Base-by-base conservation (phyloP, 371 early-diverging fungal species). In the Mucor velutinosus region DNA sequence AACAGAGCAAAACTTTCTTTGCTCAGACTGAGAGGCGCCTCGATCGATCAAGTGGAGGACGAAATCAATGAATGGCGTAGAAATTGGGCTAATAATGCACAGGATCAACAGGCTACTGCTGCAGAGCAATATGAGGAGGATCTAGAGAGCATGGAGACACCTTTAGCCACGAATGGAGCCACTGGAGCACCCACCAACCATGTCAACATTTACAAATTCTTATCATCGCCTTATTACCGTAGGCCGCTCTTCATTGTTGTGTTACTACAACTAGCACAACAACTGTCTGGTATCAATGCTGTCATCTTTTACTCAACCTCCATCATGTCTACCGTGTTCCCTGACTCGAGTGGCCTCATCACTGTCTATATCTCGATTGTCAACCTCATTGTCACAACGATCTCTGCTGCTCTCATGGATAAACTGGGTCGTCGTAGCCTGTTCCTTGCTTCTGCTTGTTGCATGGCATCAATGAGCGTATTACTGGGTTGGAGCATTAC, bases 211-310 rank as follows among this genome's bases (percentile, higher is more conserved):
- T 70, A 76, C 55, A 75, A 75, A 41, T 86, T 88, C 58, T 55
- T 88, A 41, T 66, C 69, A 4, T 56, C 63, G 17, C 60, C 83
- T 0, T 72, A 83, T 17, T 92, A 89, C 69, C 88, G 90, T 35
- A 81, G 80, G 19, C 87, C 90, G 1, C 81, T 90, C 27, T 55
- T 77, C 29, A 80, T 97, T 30, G 78, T 93, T 43, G 83, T 98
- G 11, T 79, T 94, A 29, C 77, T 97, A 7, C 92, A 91, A 58
- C 71, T 92, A 25, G 77, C 87, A 1, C 93, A 93, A 66, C 98
- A 99, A 76, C 81, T 95, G 47, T 94, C 94, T 14, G 97, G 99
- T 4, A 95, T 99, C 83, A 97, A 97, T 76, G 95, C 93, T 4
- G 93, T 96, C 17, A 92, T 96, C 12, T 94, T 88, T 76, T 98